Conservation (phyloP, 2,329 filamentous ascomycete genomes). For the Cercospora sp. region DNA sequence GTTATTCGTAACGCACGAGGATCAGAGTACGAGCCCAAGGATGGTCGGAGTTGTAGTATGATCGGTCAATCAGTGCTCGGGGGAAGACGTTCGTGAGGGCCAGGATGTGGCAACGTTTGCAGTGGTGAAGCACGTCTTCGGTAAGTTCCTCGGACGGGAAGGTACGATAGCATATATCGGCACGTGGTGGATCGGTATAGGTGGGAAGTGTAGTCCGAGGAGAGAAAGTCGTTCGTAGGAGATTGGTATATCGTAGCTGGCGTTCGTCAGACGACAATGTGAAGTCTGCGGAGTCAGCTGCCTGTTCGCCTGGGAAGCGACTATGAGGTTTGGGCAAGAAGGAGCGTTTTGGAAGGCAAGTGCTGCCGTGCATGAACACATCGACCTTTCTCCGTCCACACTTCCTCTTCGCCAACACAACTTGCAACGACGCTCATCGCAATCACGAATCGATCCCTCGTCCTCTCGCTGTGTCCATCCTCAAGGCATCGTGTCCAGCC, state of each 20-base stretch:
- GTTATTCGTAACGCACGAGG: neutral
- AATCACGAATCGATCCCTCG: neutral
- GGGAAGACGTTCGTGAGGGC: neutral
- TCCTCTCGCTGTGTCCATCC: neutral
- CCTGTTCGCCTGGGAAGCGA: neutral
- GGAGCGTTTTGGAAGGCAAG: neutral
- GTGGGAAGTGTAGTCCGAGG: neutral
- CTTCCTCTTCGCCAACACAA: neutral
- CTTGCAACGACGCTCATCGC: neutral
- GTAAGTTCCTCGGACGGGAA: neutral
- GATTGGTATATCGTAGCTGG: neutral
- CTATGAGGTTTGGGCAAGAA: neutral
- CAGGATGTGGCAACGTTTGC: neutral
- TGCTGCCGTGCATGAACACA: neutral
- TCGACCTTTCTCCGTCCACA: neutral
- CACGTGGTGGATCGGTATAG: neutral
- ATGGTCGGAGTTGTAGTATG: neutral
- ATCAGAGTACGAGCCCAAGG: neutral
- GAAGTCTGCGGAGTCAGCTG: neutral
- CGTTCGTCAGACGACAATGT: neutral
- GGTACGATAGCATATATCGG: neutral
- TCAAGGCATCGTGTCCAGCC: neutral
- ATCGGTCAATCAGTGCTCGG: neutral
- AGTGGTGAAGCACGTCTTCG: neutral
- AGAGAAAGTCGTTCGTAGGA: neutral